Evolutionary conservation across 83 land plant species (phyloP), one percentile per base, ranked within the genome.

Genomic region (Picea engelmannii): DNA sequence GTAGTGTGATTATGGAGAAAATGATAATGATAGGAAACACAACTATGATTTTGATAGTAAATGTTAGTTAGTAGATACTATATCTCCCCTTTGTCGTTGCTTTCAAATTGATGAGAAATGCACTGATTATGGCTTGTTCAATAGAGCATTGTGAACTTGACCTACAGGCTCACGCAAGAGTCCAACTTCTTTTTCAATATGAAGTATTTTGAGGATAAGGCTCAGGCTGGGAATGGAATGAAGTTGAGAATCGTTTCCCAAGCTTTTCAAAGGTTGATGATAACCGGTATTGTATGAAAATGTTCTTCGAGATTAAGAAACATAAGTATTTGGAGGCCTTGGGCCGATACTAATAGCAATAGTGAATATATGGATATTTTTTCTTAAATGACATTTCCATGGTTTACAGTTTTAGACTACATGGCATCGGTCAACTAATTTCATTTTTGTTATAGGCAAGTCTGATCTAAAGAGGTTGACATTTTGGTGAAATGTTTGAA

Each of bases 231-330:
- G 95, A 95, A 74, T 95, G 97, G 97, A 95, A 95, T 25, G 95
- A 93, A 66, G 97, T 95, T 59, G 97, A 95, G 84, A 87, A 89
- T 70, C 91, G 93, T 81, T 86, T 95, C 4, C 91, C 97, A n/a
- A 95, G 97, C 5, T 95, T 93, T 82, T 93, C 97, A 5, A 95
- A 95, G 85, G 95, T 95, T 60, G 98, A 95, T 86, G 98, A 95
- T 76, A 95, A 95, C 68, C 87, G 96, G 52, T 95, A 93, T 76
- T 93, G 94, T 13, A 95, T 95, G 98, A 93, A 95, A 89, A 95
- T 95, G 0, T 95, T 95, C 83, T 95, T 95, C 77, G 96, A 95
- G 89, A 95, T 95, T 4, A 81, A 95, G 59, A 95, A 95, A 84
- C 97, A 95, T 84, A 95, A 95, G 85, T 95, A 95, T 81, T 94